Base-by-base conservation (phyloP, 2,329 filamentous ascomycete genomes). In the Fusarium anthophilum region DNA sequence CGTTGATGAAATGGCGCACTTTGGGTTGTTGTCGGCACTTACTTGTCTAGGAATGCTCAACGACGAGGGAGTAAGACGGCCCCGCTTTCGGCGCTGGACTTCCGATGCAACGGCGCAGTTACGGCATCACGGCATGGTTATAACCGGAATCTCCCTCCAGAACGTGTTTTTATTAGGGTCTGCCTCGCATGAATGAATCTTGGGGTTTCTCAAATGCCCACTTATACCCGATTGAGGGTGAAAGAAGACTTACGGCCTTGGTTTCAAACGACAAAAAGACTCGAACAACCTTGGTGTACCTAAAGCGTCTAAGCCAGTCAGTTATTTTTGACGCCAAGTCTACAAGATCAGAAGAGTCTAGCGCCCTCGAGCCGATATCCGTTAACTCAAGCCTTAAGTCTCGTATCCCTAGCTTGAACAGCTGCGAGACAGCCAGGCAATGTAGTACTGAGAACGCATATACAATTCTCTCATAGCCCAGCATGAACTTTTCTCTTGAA, bases 231-330 rank as follows among this genome's bases (percentile, higher is more conserved):
- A 14, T 20, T 2, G 20, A 20, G 48, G 18, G 18, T 18, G 45
- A 18, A 18, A 26, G 24, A 26, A 18, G 20, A 10, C 18, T 20
- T 10, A 1, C 5, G 8, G 15, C 26, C 9, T 28, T 28, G 2
- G 15, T 3, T 28, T 18, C 4, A 8, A 20, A 3, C 30, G 48
- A 35, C 9, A 35, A 35, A 51, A 51, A 35, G 30, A 15, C n/a
- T 11, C 11, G 30, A 11, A 6, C 30, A 24, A 20, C 4, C 0
- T 35, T 10, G 4, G n/a, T 20, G 10, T 20, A 15, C 6, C 5
- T 35, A 3, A 24, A 2, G 9, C 17, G 4, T 24, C 9, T 1
- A 8, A 24, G 17, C 30, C 11, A 24, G 30, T 24, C n/a, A 8
- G 4, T 14, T 35, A 24, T 51, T 51, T 35, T 35, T 24, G 17